These are phyloP conservation scores for Aspergillus novofumigatus DNA, from an alignment of 2,329 filamentous ascomycete species.

Conservation along the genomic window DNA sequence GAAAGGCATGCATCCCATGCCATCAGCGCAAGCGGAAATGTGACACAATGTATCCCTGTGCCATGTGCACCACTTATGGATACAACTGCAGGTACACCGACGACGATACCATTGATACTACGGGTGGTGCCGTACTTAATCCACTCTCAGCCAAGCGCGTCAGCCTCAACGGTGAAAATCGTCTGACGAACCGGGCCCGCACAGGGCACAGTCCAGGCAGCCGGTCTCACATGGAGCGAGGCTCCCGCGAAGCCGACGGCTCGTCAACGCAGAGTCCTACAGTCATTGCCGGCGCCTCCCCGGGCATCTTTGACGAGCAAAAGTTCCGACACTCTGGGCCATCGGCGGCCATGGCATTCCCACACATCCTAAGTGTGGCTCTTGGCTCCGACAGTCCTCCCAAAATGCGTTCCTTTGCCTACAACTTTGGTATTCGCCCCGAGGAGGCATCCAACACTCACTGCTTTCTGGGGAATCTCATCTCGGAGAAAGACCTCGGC, in stretches of 20 bases:
- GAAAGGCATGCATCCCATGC: constrained; percentile 29
- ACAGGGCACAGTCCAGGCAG: background rate
- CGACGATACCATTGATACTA: constrained; percentile 4
- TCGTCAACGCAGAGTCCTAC: constrained; percentile 12
- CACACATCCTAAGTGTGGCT: constrained; percentile 24
- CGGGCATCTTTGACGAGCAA: constrained; percentile 25
- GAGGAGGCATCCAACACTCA: constrained; percentile 25
- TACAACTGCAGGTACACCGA: constrained; percentile 25
- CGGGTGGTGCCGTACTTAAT: background rate
- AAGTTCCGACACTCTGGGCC: constrained; percentile 25
- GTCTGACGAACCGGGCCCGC: background rate
- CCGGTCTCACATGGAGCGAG: constrained; percentile 2
- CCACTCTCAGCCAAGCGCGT: constrained; percentile 11
- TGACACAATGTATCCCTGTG: constrained; percentile 26
- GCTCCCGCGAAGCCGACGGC: background rate
- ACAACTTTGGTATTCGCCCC: constrained; percentile 29
- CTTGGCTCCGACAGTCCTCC: constrained; percentile 24
- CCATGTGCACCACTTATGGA: constrained; percentile 25
- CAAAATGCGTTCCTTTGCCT: constrained; percentile 23
- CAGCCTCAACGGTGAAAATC: constrained; percentile 2
- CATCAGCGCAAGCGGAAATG: constrained; percentile 34
- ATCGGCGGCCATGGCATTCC: constrained; percentile 29
- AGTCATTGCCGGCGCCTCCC: background rate
- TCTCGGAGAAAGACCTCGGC: constrained; percentile 22
- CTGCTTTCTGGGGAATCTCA: constrained; percentile 18